A percentile compares a stretch with the other conserved stretches of the same genome.
phyloP scores from a whole-genome alignment of 1,284 basidiomycete species.

The Retiboletus fuscus region DNA sequence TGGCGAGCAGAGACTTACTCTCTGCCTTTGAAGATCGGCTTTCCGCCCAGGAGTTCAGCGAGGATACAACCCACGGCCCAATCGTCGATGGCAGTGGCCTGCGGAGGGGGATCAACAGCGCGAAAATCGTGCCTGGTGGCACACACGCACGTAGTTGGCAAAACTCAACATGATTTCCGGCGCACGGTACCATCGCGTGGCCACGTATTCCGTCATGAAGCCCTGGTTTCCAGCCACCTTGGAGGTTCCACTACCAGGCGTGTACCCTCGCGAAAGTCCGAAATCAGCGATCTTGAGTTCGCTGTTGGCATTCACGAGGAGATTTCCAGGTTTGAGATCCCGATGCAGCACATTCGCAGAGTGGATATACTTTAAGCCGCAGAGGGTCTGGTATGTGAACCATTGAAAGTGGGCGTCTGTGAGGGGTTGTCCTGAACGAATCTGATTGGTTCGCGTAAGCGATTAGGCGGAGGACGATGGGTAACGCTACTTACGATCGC shows the following conservation, averaged over 20 bases:
- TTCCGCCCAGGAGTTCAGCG: constrained; percentile 94
- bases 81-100: constrained; percentile 92
- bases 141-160: constrained; percentile 85
- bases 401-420: constrained; percentile 99
- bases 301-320: constrained; percentile 98
- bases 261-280: constrained; percentile 95
- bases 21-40: constrained; percentile 98
- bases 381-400: constrained; percentile 98
- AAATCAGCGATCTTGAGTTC: constrained; percentile 99
- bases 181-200: constrained; percentile 97
- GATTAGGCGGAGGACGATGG: constrained; percentile 59
- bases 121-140: background rate
- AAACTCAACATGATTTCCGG: constrained; percentile 99
- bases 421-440: constrained; percentile 96
- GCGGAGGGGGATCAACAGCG: constrained; percentile 24
- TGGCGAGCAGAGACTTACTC: constrained; percentile 70
- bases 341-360: constrained; percentile 98
- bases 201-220: constrained; percentile 99
- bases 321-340: constrained; percentile 96
- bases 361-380: constrained; percentile 98
- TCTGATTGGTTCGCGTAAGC: constrained; percentile 60
- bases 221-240: constrained; percentile 85
- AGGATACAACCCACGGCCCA: constrained; percentile 99
- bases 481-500: constrained; percentile 79
- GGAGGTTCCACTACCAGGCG: constrained; percentile 78